Percentiles rank a stretch among this genome's conserved stretches.
Conservation (phyloP, 257 asterid species). For the Schizonepeta tenuifolia region DNA sequence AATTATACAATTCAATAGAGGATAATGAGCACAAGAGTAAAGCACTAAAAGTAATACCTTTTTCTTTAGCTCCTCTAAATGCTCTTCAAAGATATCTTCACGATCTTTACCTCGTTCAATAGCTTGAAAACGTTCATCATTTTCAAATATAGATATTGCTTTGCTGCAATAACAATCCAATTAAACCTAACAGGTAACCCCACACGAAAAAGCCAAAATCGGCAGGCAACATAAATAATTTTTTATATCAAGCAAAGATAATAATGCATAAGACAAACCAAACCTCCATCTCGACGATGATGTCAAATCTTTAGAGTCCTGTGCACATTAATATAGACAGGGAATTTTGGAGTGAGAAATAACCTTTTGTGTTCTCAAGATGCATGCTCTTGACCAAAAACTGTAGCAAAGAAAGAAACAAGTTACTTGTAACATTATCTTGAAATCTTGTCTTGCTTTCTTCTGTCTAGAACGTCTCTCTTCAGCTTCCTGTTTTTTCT, state of each 20-base stretch:
- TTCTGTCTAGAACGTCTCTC: conserved; percentile 82
- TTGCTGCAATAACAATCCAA: conserved; percentile 61
- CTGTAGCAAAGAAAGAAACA: conserved; percentile 20
- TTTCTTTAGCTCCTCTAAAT: conserved; percentile 70
- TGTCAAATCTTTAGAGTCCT: conserved; percentile 85
- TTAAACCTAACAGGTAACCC: conserved; percentile 22
- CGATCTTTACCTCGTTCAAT: conserved; percentile 83
- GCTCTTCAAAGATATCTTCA: conserved; percentile 82
- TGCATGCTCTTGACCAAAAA: conserved; percentile 12
- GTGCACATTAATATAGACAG: conserved; percentile 32
- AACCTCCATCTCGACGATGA: conserved; percentile 88
- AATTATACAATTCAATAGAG: conserved; percentile 13
- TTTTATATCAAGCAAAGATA: neutral
- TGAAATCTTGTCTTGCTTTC: conserved; percentile 84
- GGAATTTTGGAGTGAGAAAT: conserved; percentile 8
- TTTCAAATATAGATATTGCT: conserved; percentile 69
- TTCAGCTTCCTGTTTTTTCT: conserved; percentile 87
- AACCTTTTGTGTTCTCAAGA: conserved; percentile 11
- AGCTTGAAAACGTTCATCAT: conserved; percentile 84
- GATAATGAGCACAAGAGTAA: neutral
- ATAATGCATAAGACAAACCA: conserved; percentile 32
- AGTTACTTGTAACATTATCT: conserved; percentile 81
- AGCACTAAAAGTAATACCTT: conserved; percentile 51
- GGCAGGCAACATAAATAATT: conserved; percentile 10
- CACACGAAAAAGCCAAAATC: neutral